Percentiles rank a stretch among this genome's conserved stretches.
Conservation (phyloP, 2,329 filamentous ascomycete genomes). For the Fusarium acutatum region DNA sequence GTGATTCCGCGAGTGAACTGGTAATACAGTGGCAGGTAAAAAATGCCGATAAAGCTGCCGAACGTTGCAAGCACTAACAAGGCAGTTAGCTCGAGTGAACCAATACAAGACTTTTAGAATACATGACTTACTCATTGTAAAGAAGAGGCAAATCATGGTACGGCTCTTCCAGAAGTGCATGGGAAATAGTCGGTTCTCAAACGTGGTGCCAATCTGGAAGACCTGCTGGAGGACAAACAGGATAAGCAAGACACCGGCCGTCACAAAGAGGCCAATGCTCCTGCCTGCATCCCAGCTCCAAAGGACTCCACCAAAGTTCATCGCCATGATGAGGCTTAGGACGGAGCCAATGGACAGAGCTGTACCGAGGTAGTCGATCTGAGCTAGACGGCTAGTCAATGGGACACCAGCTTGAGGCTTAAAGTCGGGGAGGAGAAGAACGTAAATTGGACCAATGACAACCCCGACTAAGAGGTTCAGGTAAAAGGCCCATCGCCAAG, state of each 20-base stretch:
- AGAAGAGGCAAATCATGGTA: conserved; percentile 53
- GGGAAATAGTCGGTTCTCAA: conserved; percentile 54
- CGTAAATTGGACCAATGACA: conserved; percentile 9
- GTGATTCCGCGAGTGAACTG: conserved; percentile 2
- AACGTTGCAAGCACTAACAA: neutral
- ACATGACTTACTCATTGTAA: conserved; percentile 41
- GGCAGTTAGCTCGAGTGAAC: neutral
- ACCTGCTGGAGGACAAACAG: conserved; percentile 57
- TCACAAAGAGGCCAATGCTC: conserved; percentile 55
- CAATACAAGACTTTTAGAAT: too few species aligned
- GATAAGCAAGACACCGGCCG: conserved; percentile 49
- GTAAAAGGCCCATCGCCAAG: conserved; percentile 42
- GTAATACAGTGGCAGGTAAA: conserved; percentile 13
- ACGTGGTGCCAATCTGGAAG: neutral
- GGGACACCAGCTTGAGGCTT: neutral
- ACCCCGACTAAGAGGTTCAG: conserved; percentile 19
- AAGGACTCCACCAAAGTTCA: conserved; percentile 58
- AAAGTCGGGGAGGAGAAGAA: conserved; percentile 12
- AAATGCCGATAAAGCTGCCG: conserved; percentile 10
- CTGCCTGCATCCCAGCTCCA: conserved; percentile 55
- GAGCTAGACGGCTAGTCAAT: neutral
- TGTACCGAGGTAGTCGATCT: conserved; percentile 53
- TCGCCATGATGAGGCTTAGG: conserved; percentile 54
- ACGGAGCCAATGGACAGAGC: conserved; percentile 53
- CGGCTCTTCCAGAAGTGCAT: conserved; percentile 52